Percentiles rank a stretch among this genome's conserved stretches.
phyloP scores from a whole-genome alignment of 805 yeast genomes.

The Candida bentonensis region DNA sequence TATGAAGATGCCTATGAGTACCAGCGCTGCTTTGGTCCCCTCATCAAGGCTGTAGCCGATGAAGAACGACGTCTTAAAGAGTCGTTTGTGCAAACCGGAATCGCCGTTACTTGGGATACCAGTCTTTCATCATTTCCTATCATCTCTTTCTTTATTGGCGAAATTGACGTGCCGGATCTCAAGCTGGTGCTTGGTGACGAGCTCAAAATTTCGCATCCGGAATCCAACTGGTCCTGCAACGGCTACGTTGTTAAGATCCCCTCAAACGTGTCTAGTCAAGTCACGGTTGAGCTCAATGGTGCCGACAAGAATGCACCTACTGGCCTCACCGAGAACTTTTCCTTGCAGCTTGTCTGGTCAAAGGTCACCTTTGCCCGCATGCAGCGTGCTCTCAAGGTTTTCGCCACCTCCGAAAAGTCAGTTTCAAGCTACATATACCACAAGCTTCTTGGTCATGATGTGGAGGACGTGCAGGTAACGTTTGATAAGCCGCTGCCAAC shows the following conservation, averaged over 20 bases:
- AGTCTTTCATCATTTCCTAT: slow-evolving; percentile 51
- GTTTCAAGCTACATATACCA: slow-evolving; percentile 66
- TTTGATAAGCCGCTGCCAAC: slow-evolving; percentile 40
- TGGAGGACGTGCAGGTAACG: slow-evolving; percentile 39
- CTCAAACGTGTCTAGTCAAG: slow-evolving; percentile 46
- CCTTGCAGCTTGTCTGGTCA: slow-evolving; percentile 84
- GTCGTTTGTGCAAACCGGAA: slow-evolving; percentile 60
- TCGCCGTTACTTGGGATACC: slow-evolving; percentile 59
- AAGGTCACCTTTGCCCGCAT: slow-evolving; percentile 71
- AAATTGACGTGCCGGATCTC: slow-evolving; percentile 49
- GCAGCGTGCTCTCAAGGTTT: slow-evolving; percentile 60
- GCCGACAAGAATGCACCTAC: slow-evolving; percentile 34
- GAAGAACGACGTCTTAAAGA: slow-evolving; percentile 60
- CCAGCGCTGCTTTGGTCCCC: slow-evolving; percentile 72
- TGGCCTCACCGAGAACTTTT: slow-evolving; percentile 47
- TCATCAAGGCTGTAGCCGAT: slow-evolving; percentile 70
- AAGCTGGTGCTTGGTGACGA: slow-evolving; percentile 79
- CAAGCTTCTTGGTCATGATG: slow-evolving; percentile 68
- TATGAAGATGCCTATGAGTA: slow-evolving; percentile 76
- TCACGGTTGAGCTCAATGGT: slow-evolving; percentile 52
- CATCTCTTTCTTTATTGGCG: slow-evolving; percentile 55
- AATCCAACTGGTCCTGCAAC: slow-evolving; percentile 53
- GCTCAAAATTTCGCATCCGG: slow-evolving; percentile 48
- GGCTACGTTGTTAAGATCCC: slow-evolving; percentile 69
- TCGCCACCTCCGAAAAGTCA: slow-evolving; percentile 57